phyloP scores from a whole-genome alignment of 2,329 filamentous ascomycete genomes.

The Diplodia sapinea region DNA sequence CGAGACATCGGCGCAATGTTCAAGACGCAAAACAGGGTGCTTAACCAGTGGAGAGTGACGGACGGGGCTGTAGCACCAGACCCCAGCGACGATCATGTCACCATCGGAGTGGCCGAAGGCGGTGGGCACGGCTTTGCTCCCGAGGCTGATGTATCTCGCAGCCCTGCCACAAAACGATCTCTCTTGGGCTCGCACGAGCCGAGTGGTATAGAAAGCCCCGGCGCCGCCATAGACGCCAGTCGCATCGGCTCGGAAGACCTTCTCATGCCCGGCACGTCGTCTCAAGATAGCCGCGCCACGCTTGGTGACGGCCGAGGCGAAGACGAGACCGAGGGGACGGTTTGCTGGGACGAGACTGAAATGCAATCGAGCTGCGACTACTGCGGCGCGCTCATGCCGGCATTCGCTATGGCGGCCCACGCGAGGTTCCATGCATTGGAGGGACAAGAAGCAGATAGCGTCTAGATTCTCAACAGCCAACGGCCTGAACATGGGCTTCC shows the following conservation, averaged over 20 bases:
- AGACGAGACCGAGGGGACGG: slow-evolving; percentile 37
- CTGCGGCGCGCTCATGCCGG: slow-evolving; percentile 62
- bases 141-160: slow-evolving; percentile 9
- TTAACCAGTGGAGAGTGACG: slow-evolving; percentile 62
- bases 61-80: slow-evolving; percentile 9
- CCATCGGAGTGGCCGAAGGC: slow-evolving; percentile 17
- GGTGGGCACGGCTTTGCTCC: slow-evolving; percentile 7
- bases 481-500: too few species aligned
- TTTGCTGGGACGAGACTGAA: slow-evolving; percentile 42
- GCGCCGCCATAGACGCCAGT: slow-evolving; percentile 19
- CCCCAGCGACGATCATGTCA: slow-evolving; percentile 2
- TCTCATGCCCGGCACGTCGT: slow-evolving; percentile 38
- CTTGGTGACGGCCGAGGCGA: slow-evolving; percentile 33
- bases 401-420: slow-evolving; percentile 66
- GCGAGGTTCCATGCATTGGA: slow-evolving; percentile 55
- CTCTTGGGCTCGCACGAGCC: background rate
- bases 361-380: slow-evolving; percentile 46
- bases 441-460: slow-evolving; percentile 9
- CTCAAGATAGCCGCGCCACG: slow-evolving; percentile 33
- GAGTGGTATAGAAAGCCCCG: background rate
- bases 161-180: background rate
- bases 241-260: slow-evolving; percentile 43
- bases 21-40: slow-evolving; percentile 69
- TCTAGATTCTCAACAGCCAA: too few species aligned
- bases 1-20: slow-evolving; percentile 87